Conservation (phyloP, 352 stramenopile species). For the Blastocystis sp. region DNA sequence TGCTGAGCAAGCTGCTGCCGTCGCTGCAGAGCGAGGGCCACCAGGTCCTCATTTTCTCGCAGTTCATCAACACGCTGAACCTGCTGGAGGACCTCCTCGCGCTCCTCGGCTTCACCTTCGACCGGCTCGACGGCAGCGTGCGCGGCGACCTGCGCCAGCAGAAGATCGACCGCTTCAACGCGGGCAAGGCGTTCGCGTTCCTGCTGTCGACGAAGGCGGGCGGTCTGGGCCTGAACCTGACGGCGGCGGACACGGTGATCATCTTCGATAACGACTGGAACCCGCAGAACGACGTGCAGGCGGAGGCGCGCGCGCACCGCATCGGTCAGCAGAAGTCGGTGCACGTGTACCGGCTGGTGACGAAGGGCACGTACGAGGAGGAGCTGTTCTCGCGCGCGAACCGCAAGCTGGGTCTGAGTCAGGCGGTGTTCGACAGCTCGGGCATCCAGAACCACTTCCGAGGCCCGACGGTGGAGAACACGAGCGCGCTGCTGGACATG, state of each 20-base stretch:
- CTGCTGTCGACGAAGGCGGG: conserved; percentile 92
- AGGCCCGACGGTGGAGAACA: conserved; percentile 76
- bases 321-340: conserved; percentile 99
- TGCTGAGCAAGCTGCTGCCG: conserved; percentile 96
- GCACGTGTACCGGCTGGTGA: conserved; percentile 98
- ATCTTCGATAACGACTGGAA: conserved; percentile 95
- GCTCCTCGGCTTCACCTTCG: conserved; percentile 85
- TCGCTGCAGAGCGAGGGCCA: conserved; percentile 94
- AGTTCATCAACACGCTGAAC: conserved; percentile 98
- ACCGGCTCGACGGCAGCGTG: conserved; percentile 93
- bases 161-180: conserved; percentile 96
- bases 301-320: conserved; percentile 95
- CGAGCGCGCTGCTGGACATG: conserved; percentile 89
- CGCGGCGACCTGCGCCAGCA: conserved; percentile 94
- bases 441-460: conserved; percentile 54
- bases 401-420: conserved; percentile 96
- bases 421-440: conserved; percentile 84
- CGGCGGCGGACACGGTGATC: conserved; percentile 84
- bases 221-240: conserved; percentile 95
- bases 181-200: conserved; percentile 94
- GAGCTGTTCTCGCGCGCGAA: conserved; percentile 99
- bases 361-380: conserved; percentile 96
- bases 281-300: conserved; percentile 89
- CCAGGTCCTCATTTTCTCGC: conserved; percentile 97
- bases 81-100: conserved; percentile 85